These are phyloP conservation scores for Fraxinus latifolia DNA, from an alignment of 305 asterid genomes.

Conservation along the genomic window DNA sequence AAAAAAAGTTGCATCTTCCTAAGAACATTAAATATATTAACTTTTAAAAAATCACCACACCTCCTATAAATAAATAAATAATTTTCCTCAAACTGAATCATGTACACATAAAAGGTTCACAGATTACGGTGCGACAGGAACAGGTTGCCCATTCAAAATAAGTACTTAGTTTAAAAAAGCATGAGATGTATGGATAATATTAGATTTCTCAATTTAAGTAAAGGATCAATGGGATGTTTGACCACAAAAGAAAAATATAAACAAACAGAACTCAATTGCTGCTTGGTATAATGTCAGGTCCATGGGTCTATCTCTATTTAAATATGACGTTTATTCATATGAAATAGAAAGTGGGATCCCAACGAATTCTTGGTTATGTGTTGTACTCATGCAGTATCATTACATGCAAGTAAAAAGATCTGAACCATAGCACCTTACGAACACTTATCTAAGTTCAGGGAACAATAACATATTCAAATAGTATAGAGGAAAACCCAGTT, in stretches of 20 bases:
- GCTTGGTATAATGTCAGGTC: not conserved
- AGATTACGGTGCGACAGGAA: not conserved
- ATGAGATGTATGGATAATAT: not conserved
- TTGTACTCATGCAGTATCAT: not conserved
- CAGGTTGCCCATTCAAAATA: not conserved
- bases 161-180: not conserved
- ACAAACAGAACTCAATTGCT: not conserved
- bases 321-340: not conserved
- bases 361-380: not conserved
- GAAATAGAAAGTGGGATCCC: not conserved
- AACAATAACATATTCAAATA: not conserved
- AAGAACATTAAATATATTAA: no score
- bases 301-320: not conserved
- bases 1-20: not conserved
- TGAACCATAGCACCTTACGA: not conserved
- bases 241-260: not conserved
- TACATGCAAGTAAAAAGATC: not conserved
- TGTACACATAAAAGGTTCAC: not conserved
- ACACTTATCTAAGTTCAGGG: not conserved
- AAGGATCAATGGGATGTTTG: not conserved
- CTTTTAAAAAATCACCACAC: not conserved
- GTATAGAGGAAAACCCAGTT: not conserved
- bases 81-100: not conserved
- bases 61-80: not conserved
- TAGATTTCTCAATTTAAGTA: not conserved